phyloP scores from a whole-genome alignment of 1,139 yeast genomes.

The Magnusiomyces fungicola region DNA sequence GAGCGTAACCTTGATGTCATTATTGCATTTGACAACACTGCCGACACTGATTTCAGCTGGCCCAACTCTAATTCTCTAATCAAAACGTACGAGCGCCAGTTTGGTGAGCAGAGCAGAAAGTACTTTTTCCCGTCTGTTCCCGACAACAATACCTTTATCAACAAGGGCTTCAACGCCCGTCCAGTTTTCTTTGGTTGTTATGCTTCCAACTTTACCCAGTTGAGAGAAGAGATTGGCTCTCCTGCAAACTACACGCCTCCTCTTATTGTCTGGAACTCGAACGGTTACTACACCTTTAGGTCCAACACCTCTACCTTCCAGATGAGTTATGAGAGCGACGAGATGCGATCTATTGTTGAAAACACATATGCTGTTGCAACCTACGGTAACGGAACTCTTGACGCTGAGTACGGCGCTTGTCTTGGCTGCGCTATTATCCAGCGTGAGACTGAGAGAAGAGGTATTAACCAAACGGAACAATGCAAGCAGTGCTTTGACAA shows the following conservation, averaged over 20 bases:
- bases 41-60: slow-evolving; percentile 57
- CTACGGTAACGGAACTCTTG: slow-evolving; percentile 64
- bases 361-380: slow-evolving; percentile 80
- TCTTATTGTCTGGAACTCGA: slow-evolving; percentile 70
- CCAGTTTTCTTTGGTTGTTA: slow-evolving; percentile 14
- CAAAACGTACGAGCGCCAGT: slow-evolving; percentile 47
- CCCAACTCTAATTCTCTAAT: slow-evolving; percentile 60
- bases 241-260: slow-evolving; percentile 44
- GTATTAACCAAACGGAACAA: slow-evolving; percentile 55
- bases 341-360: slow-evolving; percentile 53
- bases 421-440: slow-evolving; percentile 84
- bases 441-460: slow-evolving; percentile 70
- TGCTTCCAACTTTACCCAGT: slow-evolving; percentile 19
- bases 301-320: slow-evolving; percentile 70
- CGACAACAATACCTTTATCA: slow-evolving; percentile 55
- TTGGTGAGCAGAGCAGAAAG: slow-evolving; percentile 28
- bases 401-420: slow-evolving; percentile 68
- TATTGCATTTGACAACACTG: slow-evolving; percentile 81
- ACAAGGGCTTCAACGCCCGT: slow-evolving; percentile 39
- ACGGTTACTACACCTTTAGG: slow-evolving; percentile 57
- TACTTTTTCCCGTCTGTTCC: slow-evolving; percentile 83
- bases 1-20: slow-evolving; percentile 69
- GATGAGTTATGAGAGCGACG: slow-evolving; percentile 52
- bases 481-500: slow-evolving; percentile 64
- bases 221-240: slow-evolving; percentile 10